A percentile compares a stretch with the other conserved stretches of the same genome.
These are phyloP conservation scores for Boletus albobrunnescens DNA, from an alignment of 1,284 basidiomycete species.

Conservation along the genomic window DNA sequence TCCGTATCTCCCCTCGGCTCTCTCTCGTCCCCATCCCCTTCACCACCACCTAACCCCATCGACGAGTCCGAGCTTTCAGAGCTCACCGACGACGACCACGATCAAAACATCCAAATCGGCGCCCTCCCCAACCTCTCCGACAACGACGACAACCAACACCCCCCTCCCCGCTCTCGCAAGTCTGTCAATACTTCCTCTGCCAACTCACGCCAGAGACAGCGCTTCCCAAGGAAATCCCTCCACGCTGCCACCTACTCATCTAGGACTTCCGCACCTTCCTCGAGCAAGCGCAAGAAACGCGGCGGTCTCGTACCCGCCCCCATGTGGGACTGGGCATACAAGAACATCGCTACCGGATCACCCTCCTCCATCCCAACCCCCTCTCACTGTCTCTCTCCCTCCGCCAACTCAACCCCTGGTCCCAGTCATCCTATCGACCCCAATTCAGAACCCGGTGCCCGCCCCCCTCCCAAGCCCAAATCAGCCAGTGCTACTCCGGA, in stretches of 20 bases:
- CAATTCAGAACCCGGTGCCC: background rate
- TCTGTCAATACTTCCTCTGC: background rate
- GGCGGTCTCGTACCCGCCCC: constrained; percentile 65
- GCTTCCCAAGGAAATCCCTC: constrained; percentile 3
- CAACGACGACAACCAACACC: constrained; percentile 27
- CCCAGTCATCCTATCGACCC: constrained; percentile 11
- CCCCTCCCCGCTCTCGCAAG: constrained; percentile 21
- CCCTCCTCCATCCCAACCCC: constrained; percentile 12
- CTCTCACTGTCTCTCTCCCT: constrained; percentile 7
- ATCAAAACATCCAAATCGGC: constrained; percentile 30
- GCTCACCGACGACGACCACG: constrained; percentile 75
- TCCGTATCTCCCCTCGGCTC: constrained; percentile 48
- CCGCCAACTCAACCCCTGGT: constrained; percentile 1
- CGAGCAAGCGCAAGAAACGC: constrained; percentile 50
- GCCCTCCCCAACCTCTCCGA: constrained; percentile 10
- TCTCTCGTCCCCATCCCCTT: constrained; percentile 49
- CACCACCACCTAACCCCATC: constrained; percentile 37
- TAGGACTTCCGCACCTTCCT: constrained; percentile 20
- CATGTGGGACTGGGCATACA: constrained; percentile 75
- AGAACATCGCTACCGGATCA: constrained; percentile 27
- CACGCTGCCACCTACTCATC: constrained; percentile 5
- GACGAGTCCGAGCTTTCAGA: constrained; percentile 75
- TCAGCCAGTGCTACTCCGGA: constrained; percentile 31
- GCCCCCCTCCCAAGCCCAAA: constrained; percentile 9
- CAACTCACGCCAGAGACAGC: constrained; percentile 13